A percentile compares a stretch with the other conserved stretches of the same genome.
These are phyloP conservation scores for Aspergillus spinulosporus DNA, from an alignment of 2,329 filamentous ascomycete species.

Conservation along the genomic window DNA sequence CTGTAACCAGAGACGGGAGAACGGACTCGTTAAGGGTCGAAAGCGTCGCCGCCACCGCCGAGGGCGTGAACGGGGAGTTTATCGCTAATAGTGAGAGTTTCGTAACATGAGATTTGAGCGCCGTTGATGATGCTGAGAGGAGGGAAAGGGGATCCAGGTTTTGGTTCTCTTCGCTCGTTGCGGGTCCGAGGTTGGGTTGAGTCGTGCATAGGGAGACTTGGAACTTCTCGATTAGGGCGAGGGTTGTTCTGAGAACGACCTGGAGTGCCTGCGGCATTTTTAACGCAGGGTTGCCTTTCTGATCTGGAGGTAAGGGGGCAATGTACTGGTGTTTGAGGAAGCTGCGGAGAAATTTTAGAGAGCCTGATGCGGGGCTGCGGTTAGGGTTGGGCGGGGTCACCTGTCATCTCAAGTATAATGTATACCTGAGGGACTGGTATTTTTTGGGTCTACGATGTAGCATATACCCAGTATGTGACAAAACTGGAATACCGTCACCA, in stretches of 20 bases:
- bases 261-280: constrained; percentile 36
- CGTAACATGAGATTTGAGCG: constrained; percentile 79
- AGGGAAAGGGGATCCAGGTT: constrained; percentile 57
- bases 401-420: constrained; percentile 9
- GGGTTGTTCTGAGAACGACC: constrained; percentile 34
- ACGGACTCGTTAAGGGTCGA: constrained; percentile 69
- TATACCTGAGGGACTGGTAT: neutral
- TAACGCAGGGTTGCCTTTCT: constrained; percentile 8
- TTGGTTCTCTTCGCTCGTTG: neutral
- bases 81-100: constrained; percentile 85
- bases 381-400: constrained; percentile 37
- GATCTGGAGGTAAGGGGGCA: neutral
- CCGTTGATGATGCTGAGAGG: constrained; percentile 67
- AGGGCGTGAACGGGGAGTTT: constrained; percentile 81
- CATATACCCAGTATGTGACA: too few species aligned
- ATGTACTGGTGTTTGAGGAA: constrained; percentile 7
- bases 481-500: too few species aligned
- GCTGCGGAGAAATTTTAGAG: constrained; percentile 27
- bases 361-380: constrained; percentile 30
- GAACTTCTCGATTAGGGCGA: constrained; percentile 43
- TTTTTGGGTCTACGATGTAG: too few species aligned
- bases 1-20: constrained; percentile 72
- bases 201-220: constrained; percentile 35
- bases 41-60: constrained; percentile 70
- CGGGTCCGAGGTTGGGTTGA: constrained; percentile 16